Base-by-base conservation (phyloP, 306 rosid species). In the Leucaena leucocephala region DNA sequence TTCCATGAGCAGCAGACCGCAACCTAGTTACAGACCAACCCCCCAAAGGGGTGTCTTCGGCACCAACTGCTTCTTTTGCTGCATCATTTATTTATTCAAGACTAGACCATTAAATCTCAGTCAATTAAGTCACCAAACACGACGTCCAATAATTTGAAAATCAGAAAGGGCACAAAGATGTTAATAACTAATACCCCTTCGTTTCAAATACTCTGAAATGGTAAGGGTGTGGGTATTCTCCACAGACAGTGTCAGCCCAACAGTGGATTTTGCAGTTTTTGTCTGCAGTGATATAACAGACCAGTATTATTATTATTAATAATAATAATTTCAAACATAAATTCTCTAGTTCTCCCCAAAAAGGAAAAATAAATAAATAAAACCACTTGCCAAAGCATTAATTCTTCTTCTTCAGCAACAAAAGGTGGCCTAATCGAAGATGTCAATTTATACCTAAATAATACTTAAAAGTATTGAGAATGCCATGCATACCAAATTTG, bases 21-120 rank as follows among this genome's bases (percentile, higher is more conserved):
- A 96, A 78, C 84, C 99, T 88, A 59, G 99, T 96, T 11, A 96
- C 99, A 17, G 96, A 91, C 99, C 98, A 96, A 76, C 97, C 90
- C 63, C 99, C 99, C 74, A 88, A 84, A 2, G 99, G 99, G 57
- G 97, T 91, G 82, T 96, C 99, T 83, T 88, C 97, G n/a, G 98
- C 99, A 81, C 99, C 99, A 74, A 96, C 97, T 64, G 91, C 99
- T 87, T 96, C 99, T 81, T 90, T 91, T 73, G 97, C 99, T 96
- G 88, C 84, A 84, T 42, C 10, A 72, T 68, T 70, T 67, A 49
- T 62, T 76, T 79, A 48, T 52, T 44, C 46, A 78, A 76, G 74
- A 72, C 76, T 68, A 55, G 52, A 78, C 64, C 39, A 21, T 70
- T 68, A 72, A 12, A 67, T 40, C 48, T 71, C 67, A 36, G 62